Conservation (phyloP, 2,329 filamentous ascomycete genomes). For the Epichloe hybrida region DNA sequence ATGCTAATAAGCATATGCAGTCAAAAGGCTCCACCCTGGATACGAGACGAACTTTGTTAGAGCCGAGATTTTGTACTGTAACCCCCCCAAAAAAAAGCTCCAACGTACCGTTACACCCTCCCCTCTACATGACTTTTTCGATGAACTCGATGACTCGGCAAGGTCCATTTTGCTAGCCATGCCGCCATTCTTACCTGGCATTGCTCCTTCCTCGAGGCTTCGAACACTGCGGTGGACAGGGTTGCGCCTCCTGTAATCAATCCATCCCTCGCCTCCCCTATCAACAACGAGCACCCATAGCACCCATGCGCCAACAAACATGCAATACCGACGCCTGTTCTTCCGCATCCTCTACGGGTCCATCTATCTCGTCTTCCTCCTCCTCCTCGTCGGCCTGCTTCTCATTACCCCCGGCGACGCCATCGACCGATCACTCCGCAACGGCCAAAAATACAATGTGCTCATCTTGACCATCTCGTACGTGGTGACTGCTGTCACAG, state of each 20-base stretch:
- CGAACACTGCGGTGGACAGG: not conserved
- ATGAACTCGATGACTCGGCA: not conserved
- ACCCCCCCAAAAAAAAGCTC: too few species aligned
- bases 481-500: constrained; percentile 54
- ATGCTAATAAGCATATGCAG: too few species aligned
- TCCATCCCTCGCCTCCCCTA: not conserved
- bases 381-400: constrained; percentile 60
- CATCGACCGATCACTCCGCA: constrained; percentile 61
- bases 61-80: too few species aligned
- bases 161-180: constrained; percentile 15
- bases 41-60: too few species aligned
- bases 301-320: constrained; percentile 1
- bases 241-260: not conserved
- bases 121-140: not conserved
- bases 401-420: constrained; percentile 69
- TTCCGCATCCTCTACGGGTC: constrained; percentile 72
- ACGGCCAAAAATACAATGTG: constrained; percentile 60
- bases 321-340: constrained; percentile 31
- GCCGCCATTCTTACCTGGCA: constrained; percentile 7
- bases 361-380: constrained; percentile 62
- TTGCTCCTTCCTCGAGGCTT: constrained; percentile 4
- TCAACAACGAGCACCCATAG: not conserved
- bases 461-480: constrained; percentile 70
- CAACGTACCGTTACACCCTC: too few species aligned
- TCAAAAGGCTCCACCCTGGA: too few species aligned